These are phyloP conservation scores for Helianthus annuus DNA, from an alignment of 129 eudicot genomes.

Conservation along the genomic window HanXRQr2.0-SUNRISE NC_035442.2:144354417-144354916, in stretches of 20 bases:
- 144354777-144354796: not conserved
- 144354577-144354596: not conserved
- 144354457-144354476: not conserved
- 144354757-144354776: not conserved
- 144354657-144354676: not conserved
- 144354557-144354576: not conserved
- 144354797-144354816: not conserved
- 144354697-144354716: slow-evolving; percentile 9
- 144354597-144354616: not conserved
- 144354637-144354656: not conserved
- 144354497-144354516: not conserved
- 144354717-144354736: not conserved
- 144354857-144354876: not conserved
- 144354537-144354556: not conserved
- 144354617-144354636: not conserved
- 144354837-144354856: not conserved
- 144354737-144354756: not conserved
- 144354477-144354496: not conserved
- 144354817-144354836: not conserved
- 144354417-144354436: not conserved
- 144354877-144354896: slow-evolving; percentile 26
- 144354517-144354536: not conserved
- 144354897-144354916: slow-evolving; percentile 78
- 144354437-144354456: not conserved
- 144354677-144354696: not conserved